Evolutionary conservation across 768 basidiomycete genomes (phyloP), one percentile per base, ranked within the genome.

Genomic region (Kwoniella mangroviensis): DNA sequence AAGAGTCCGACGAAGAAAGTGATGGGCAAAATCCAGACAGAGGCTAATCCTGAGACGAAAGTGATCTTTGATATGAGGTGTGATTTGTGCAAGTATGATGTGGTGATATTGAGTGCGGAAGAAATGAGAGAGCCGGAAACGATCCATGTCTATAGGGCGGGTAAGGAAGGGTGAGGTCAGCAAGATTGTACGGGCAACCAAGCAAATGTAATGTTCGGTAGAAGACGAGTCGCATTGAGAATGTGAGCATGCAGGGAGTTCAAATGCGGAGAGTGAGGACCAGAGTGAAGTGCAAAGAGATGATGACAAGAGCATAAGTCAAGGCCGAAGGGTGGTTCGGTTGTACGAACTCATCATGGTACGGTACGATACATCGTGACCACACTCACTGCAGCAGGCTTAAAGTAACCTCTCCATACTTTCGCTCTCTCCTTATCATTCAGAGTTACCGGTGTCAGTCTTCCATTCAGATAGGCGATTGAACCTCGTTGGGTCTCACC

Each of bases 381-480:
- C n/a, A n/a, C 21, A 69, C 68, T 64, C 56, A 69, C 68, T 34
- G 55, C 56, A 19, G 68, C 68, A 26, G 45, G 52, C 22, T 49
- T 49, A 28, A 63, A 69, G 26, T 69, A 69, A 21, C 13, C 34
- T 19, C 40, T 56, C 68, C 68, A 69, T 12, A 63, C 17, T 49
- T 45, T 63, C 1, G 56, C 68, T 49, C 57, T 45, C 10, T 56
- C 63, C 40, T 69, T 40, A 41, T 63, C 63, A 40, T 26, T 40
- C 21, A 58, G 3, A 22, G 56, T 53, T n/a, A 62, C 24, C 6
- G 61, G 41, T 17, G 41, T 42, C 3, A 69, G 10, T 40, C 57
- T 61, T 15, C 62, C 68, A 49, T 69, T 69, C n/a, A 69, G 40
- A 12, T 64, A 59, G 5, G 68, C n/a, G 21, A 69, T 64, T 15